Conservation (phyloP, 1,284 basidiomycete genomes). For the Rhodotorula sp. region DNA sequence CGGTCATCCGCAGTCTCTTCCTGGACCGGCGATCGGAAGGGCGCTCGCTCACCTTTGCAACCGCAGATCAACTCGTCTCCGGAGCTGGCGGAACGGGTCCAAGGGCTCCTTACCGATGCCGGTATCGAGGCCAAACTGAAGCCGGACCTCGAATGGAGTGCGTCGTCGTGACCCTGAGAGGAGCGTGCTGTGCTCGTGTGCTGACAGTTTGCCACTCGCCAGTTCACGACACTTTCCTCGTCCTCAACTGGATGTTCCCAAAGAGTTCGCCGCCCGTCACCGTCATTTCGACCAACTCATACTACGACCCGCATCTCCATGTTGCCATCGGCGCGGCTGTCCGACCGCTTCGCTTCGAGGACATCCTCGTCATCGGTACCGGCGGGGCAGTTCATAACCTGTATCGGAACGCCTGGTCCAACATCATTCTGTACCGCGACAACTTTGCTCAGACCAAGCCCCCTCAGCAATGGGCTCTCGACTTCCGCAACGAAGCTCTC, state of each 20-base stretch:
- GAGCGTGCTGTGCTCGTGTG: background rate
- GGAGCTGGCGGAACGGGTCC: slow-evolving; percentile 33
- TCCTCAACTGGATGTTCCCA: slow-evolving; percentile 43
- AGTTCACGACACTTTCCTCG: slow-evolving; percentile 45
- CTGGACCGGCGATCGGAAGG: too few species aligned
- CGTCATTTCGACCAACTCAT: slow-evolving; percentile 40
- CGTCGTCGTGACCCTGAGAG: background rate
- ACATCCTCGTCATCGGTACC: slow-evolving; percentile 41
- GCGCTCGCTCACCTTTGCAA: too few species aligned
- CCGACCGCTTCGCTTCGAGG: slow-evolving; percentile 36
- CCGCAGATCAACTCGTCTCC: slow-evolving; percentile 36
- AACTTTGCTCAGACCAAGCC: slow-evolving; percentile 42
- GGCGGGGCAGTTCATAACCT: slow-evolving; percentile 44
- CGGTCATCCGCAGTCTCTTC: background rate
- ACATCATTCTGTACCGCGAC: slow-evolving; percentile 41
- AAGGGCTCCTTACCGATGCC: slow-evolving; percentile 14
- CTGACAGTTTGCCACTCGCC: background rate
- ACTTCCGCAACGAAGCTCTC: slow-evolving; percentile 41
- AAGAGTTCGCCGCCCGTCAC: slow-evolving; percentile 38
- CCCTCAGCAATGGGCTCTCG: slow-evolving; percentile 43
- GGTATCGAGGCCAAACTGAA: slow-evolving; percentile 43
- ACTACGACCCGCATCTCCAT: slow-evolving; percentile 37
- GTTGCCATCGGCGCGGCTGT: slow-evolving; percentile 40
- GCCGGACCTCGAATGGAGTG: slow-evolving; percentile 39
- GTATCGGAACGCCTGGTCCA: slow-evolving; percentile 41